Evolutionary conservation across 2,329 filamentous ascomycete species (phyloP).

Genomic region (Penicillium sp.): DNA sequence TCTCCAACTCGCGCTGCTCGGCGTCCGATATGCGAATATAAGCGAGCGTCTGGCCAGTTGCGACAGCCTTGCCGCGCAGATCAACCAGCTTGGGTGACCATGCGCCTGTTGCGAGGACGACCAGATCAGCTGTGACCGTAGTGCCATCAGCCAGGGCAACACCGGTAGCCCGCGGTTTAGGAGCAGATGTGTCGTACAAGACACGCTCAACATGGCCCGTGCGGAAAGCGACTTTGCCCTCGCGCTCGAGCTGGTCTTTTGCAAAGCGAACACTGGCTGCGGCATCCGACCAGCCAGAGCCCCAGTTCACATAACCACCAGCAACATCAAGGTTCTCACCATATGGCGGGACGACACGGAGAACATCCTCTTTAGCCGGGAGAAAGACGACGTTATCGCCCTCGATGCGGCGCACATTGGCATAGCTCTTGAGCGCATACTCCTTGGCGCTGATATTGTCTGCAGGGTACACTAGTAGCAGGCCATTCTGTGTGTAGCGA

Average conservation of each 20-base stretch:
- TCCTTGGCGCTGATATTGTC: slow-evolving; percentile 28
- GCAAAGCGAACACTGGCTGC: slow-evolving; percentile 40
- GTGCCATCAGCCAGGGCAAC: slow-evolving; percentile 50
- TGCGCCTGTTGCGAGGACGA: slow-evolving; percentile 77
- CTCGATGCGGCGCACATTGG: slow-evolving; percentile 37
- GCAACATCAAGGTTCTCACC: slow-evolving; percentile 32
- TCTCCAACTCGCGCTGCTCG: slow-evolving; percentile 62
- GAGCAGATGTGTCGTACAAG: slow-evolving; percentile 21
- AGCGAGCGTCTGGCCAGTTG: slow-evolving; percentile 75
- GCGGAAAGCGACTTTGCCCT: slow-evolving; percentile 34
- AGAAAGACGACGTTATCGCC: slow-evolving; percentile 34
- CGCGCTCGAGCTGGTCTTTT: slow-evolving; percentile 35
- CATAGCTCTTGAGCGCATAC: slow-evolving; percentile 40
- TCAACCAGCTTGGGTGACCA: slow-evolving; percentile 79
- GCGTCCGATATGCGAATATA: slow-evolving; percentile 70
- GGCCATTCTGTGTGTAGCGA: slow-evolving; percentile 43
- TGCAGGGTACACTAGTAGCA: slow-evolving; percentile 39
- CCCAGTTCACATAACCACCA: slow-evolving; percentile 46
- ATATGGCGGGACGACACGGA: slow-evolving; percentile 34
- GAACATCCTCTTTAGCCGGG: slow-evolving; percentile 32
- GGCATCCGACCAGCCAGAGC: slow-evolving; percentile 46
- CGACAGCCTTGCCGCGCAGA: slow-evolving; percentile 67
- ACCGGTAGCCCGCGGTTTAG: slow-evolving; percentile 47
- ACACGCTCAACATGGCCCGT: slow-evolving; percentile 37
- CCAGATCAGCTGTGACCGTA: slow-evolving; percentile 61